These are phyloP conservation scores for Ottelia alismoides DNA, from an alignment of 106 monocot genomes.

Conservation along the genomic window DNA sequence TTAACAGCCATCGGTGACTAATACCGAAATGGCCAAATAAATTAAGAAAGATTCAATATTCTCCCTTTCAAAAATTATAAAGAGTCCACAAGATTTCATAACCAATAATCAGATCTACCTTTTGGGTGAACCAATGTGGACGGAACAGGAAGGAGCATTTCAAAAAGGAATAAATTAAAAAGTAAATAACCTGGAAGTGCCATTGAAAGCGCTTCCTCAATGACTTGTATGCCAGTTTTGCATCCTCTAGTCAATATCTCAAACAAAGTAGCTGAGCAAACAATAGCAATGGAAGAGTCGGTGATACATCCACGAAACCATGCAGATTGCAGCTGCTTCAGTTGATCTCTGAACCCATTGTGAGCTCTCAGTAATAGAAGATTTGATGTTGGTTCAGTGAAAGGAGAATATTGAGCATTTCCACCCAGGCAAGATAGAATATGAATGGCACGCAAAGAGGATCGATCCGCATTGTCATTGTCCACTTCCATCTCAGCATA, in stretches of 20 bases:
- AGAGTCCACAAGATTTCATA: too few relatives aligned
- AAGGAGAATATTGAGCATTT: constrained; percentile 47
- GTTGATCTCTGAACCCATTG: constrained; percentile 86
- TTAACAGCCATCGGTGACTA: neutral
- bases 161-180: neutral
- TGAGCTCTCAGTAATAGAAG: constrained; percentile 55
- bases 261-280: constrained; percentile 82
- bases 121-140: too few relatives aligned
- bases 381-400: constrained; percentile 26
- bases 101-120: too few relatives aligned
- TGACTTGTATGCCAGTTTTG: constrained; percentile 44
- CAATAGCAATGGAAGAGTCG: constrained; percentile 55
- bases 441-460: constrained; percentile 42
- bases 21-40: neutral
- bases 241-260: constrained; percentile 53
- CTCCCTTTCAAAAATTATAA: neutral
- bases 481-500: constrained; percentile 81
- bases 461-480: constrained; percentile 17
- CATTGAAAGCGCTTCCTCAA: constrained; percentile 64
- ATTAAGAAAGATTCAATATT: too few relatives aligned
- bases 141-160: too few relatives aligned
- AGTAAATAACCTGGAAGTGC: constrained; percentile 64
- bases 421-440: constrained; percentile 70
- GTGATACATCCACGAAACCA: constrained; percentile 59
- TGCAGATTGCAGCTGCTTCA: constrained; percentile 34